Evolutionary conservation across 164 flowering plant species (phyloP).

Genomic region (Vitis vinifera): DNA sequence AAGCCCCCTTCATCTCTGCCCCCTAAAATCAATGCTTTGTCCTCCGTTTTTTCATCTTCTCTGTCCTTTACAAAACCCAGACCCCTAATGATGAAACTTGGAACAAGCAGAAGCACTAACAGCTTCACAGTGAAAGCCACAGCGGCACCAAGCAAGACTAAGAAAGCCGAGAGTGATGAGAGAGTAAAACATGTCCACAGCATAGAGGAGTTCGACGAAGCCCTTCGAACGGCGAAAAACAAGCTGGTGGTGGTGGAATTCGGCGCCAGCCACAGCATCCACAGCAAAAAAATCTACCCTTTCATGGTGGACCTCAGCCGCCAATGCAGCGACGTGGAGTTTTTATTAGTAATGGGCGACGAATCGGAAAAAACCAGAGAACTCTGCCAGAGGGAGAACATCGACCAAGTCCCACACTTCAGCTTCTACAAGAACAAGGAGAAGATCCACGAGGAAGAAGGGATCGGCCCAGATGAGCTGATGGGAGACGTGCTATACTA

Average conservation of each 20-base stretch:
- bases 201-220: slow-evolving; percentile 69
- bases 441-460: slow-evolving; percentile 89
- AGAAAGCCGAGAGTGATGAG: slow-evolving; percentile 39
- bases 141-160: slow-evolving; percentile 22
- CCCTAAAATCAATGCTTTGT: slow-evolving; percentile 13
- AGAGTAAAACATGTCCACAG: slow-evolving; percentile 66
- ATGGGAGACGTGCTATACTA: slow-evolving; percentile 88
- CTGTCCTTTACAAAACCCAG: slow-evolving; percentile 22
- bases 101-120: neutral
- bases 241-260: slow-evolving; percentile 86
- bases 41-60: slow-evolving; percentile 3
- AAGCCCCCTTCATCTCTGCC: slow-evolving; percentile 26
- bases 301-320: slow-evolving; percentile 88
- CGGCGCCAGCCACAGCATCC: slow-evolving; percentile 57
- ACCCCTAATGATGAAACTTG: slow-evolving; percentile 7
- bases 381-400: slow-evolving; percentile 74
- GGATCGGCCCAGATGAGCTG: slow-evolving; percentile 75
- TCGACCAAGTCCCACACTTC: slow-evolving; percentile 80
- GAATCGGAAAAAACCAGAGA: slow-evolving; percentile 61
- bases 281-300: slow-evolving; percentile 73
- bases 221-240: slow-evolving; percentile 57
- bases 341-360: slow-evolving; percentile 86
- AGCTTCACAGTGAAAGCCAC: slow-evolving; percentile 26
- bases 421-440: slow-evolving; percentile 85
- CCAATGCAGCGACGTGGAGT: slow-evolving; percentile 81